These are phyloP conservation scores for Balakata baccata DNA, from an alignment of 345 rosid species.

Conservation along the genomic window DNA sequence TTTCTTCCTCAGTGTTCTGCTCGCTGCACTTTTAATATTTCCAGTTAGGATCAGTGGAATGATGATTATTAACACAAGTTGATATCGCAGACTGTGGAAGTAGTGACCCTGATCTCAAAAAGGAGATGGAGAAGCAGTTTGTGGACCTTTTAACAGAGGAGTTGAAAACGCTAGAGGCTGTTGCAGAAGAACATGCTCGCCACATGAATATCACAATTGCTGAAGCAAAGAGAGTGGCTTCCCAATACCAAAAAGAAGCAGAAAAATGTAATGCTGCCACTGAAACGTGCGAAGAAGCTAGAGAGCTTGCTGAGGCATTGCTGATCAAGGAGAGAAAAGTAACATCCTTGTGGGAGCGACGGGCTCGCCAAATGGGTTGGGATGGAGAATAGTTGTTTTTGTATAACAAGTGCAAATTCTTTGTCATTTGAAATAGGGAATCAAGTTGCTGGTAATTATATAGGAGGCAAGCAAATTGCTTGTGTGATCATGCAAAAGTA, in stretches of 20 bases:
- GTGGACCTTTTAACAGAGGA: slow-evolving; percentile 83
- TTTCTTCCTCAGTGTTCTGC: not conserved
- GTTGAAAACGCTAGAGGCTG: slow-evolving; percentile 85
- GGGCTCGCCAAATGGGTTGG: slow-evolving; percentile 93
- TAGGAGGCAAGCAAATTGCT: slow-evolving; percentile 38
- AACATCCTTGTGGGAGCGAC: slow-evolving; percentile 76
- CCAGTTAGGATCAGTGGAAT: not conserved
- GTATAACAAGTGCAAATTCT: slow-evolving; percentile 2
- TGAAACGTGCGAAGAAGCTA: slow-evolving; percentile 90
- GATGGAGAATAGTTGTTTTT: slow-evolving; percentile 58
- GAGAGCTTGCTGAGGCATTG: slow-evolving; percentile 77
- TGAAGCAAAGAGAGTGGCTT: slow-evolving; percentile 90
- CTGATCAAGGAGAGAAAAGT: slow-evolving; percentile 74
- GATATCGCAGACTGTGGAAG: slow-evolving; percentile 74
- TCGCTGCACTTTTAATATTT: not conserved
- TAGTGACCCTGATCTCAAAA: slow-evolving; percentile 78
- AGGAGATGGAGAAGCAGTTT: slow-evolving; percentile 92
- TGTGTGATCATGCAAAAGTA: slow-evolving; percentile 31
- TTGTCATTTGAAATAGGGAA: slow-evolving; percentile 13
- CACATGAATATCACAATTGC: slow-evolving; percentile 80
- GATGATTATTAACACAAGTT: not conserved
- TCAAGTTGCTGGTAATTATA: not conserved
- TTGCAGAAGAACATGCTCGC: slow-evolving; percentile 69
- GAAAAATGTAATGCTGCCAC: slow-evolving; percentile 95
- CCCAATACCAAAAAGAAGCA: slow-evolving; percentile 93